phyloP scores from a whole-genome alignment of 1,284 basidiomycete species.

The Neonothopanus nambi region DNA sequence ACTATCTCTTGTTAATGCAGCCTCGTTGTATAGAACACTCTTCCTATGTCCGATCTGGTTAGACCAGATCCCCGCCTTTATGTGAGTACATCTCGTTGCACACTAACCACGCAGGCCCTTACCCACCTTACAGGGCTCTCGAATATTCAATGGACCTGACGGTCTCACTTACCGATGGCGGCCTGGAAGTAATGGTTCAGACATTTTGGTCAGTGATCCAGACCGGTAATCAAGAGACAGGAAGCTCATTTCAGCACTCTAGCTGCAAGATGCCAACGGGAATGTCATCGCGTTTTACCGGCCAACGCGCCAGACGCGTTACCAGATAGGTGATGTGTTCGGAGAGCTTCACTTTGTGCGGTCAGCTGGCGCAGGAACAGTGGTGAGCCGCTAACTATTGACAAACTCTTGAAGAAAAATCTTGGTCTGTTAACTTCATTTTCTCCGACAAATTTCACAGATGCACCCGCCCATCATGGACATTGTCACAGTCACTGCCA shows the following conservation, averaged over 20 bases:
- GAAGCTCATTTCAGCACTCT: slow-evolving; percentile 5
- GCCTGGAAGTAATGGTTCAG: slow-evolving; percentile 55
- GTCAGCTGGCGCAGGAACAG: slow-evolving; percentile 73
- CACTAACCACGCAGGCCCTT: neutral
- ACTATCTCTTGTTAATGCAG: slow-evolving; percentile 18
- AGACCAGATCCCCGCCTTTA: slow-evolving; percentile 59
- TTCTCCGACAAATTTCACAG: slow-evolving; percentile 35
- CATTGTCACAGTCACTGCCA: slow-evolving; percentile 76
- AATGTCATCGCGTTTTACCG: slow-evolving; percentile 76
- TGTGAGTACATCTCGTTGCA: slow-evolving; percentile 40
- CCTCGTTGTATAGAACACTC: slow-evolving; percentile 51
- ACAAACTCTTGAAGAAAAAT: slow-evolving; percentile 8
- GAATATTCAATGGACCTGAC: slow-evolving; percentile 77
- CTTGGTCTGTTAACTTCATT: slow-evolving; percentile 21
- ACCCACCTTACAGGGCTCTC: slow-evolving; percentile 49
- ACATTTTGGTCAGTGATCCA: slow-evolving; percentile 57
- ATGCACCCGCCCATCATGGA: slow-evolving; percentile 87
- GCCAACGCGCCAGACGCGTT: slow-evolving; percentile 70
- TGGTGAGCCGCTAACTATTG: slow-evolving; percentile 52
- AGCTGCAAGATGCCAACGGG: slow-evolving; percentile 73
- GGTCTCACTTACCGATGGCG: slow-evolving; percentile 77
- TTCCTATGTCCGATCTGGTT: slow-evolving; percentile 79
- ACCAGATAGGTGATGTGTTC: slow-evolving; percentile 80
- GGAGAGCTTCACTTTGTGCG: slow-evolving; percentile 81
- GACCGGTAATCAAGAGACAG: slow-evolving; percentile 14